Percentiles rank a stretch among this genome's conserved stretches.
phyloP scores from a whole-genome alignment of 805 yeast species.

The Metschnikowia henanensis region DNA sequence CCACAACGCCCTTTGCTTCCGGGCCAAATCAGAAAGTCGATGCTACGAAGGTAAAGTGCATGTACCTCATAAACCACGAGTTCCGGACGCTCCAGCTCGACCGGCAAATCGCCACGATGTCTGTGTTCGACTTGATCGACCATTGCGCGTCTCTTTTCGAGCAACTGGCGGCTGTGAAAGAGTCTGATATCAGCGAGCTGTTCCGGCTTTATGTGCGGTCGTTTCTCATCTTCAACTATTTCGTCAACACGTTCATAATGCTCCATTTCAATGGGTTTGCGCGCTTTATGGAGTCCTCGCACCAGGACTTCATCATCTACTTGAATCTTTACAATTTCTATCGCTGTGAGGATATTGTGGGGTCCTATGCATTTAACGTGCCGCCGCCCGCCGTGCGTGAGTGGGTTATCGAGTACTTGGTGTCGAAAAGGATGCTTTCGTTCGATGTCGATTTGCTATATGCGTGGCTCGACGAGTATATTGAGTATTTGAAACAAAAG shows the following conservation, averaged over 20 bases:
- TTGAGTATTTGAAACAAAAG: constrained; percentile 30
- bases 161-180: constrained; percentile 21
- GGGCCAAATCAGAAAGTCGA: not conserved
- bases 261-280: constrained; percentile 44
- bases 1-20: no score
- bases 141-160: constrained; percentile 40
- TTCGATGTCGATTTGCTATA: constrained; percentile 38
- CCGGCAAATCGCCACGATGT: constrained; percentile 25
- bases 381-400: constrained; percentile 22
- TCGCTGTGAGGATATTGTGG: constrained; percentile 28
- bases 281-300: constrained; percentile 35
- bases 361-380: constrained; percentile 21
- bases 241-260: constrained; percentile 43
- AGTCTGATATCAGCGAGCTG: constrained; percentile 11
- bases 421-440: constrained; percentile 27
- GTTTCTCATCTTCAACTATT: constrained; percentile 42
- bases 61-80: constrained; percentile 27
- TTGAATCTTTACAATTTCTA: constrained; percentile 43
- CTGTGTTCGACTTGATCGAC: constrained; percentile 43
- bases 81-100: constrained; percentile 41
- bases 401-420: constrained; percentile 30
- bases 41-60: not conserved
- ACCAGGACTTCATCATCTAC: constrained; percentile 42
- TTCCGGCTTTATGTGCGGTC: constrained; percentile 34
- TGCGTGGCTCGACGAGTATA: constrained; percentile 40